phyloP scores from a whole-genome alignment of 345 rosid genomes.

The Gossypium sturtianum region DNA sequence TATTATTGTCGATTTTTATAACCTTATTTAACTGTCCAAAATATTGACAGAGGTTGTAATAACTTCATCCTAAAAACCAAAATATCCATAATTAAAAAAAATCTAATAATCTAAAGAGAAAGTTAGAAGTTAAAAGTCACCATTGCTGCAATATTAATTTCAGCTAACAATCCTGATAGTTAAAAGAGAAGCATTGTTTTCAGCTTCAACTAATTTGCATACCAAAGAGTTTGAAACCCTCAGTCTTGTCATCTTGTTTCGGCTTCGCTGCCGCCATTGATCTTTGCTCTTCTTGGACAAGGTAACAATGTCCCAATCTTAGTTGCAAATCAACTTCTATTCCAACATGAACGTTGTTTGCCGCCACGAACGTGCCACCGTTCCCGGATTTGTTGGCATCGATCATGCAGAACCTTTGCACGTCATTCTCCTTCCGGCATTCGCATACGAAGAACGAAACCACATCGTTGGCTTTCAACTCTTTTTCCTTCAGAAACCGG shows the following conservation, averaged over 20 bases:
- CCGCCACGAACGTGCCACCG: not conserved
- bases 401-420: conserved; percentile 32
- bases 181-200: not conserved
- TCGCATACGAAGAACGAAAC: conserved; percentile 46
- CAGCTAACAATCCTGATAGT: not conserved
- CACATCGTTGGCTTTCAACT: conserved; percentile 46
- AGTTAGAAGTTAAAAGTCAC: not conserved
- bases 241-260: not conserved
- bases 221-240: conserved; percentile 44
- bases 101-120: too few relatives aligned
- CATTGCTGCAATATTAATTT: not conserved
- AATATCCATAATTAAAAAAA: not conserved
- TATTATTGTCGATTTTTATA: too few relatives aligned
- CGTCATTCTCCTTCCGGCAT: conserved; percentile 3
- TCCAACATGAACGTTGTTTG: not conserved
- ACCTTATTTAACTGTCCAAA: too few relatives aligned
- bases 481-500: conserved; percentile 59
- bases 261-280: not conserved
- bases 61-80: not conserved
- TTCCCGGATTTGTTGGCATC: conserved; percentile 16
- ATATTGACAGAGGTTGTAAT: too few relatives aligned
- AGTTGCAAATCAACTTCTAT: not conserved
- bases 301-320: not conserved
- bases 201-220: conserved; percentile 22
- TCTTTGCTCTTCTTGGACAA: not conserved